Percentiles rank a stretch among this genome's conserved stretches.
phyloP scores from a whole-genome alignment of 441 rosid genomes.

The Pelargonium myrrhifolium region DNA sequence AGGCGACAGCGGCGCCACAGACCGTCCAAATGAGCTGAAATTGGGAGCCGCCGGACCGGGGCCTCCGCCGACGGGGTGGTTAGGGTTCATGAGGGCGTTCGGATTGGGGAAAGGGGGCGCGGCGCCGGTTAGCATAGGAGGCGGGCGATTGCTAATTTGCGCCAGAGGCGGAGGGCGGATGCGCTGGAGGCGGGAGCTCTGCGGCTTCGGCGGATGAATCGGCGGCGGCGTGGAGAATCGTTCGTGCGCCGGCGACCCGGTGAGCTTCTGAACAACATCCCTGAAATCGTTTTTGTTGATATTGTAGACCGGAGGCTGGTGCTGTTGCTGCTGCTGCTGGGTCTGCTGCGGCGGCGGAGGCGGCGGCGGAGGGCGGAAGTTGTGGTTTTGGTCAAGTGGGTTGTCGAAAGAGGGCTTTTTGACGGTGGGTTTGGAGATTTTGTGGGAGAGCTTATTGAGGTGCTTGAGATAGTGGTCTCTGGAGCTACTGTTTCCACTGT shows the following conservation, averaged over 20 bases:
- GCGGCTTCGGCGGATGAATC: slow-evolving; percentile 60
- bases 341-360: slow-evolving; percentile 18
- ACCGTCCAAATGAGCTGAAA: slow-evolving; percentile 30
- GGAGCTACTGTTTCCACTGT: slow-evolving; percentile 16
- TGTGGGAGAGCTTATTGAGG: slow-evolving; percentile 77
- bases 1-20: slow-evolving; percentile 59
- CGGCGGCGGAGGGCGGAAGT: slow-evolving; percentile 17
- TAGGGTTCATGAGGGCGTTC: neutral
- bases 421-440: slow-evolving; percentile 60
- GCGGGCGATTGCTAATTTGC: slow-evolving; percentile 61
- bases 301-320: slow-evolving; percentile 89
- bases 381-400: slow-evolving; percentile 17
- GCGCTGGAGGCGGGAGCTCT: slow-evolving; percentile 77
- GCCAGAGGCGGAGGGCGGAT: slow-evolving; percentile 92
- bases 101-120: slow-evolving; percentile 11
- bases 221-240: slow-evolving; percentile 74
- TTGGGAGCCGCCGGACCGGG: neutral
- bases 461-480: slow-evolving; percentile 52
- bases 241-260: slow-evolving; percentile 86
- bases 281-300: slow-evolving; percentile 87
- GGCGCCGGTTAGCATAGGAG: slow-evolving; percentile 43
- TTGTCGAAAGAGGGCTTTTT: slow-evolving; percentile 30
- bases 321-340: slow-evolving; percentile 40
- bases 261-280: slow-evolving; percentile 90
- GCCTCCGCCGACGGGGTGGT: no score